These are phyloP conservation scores for Amaranthus palmeri DNA, from an alignment of 148 eudicot genomes.

Conservation along the genomic window DNA sequence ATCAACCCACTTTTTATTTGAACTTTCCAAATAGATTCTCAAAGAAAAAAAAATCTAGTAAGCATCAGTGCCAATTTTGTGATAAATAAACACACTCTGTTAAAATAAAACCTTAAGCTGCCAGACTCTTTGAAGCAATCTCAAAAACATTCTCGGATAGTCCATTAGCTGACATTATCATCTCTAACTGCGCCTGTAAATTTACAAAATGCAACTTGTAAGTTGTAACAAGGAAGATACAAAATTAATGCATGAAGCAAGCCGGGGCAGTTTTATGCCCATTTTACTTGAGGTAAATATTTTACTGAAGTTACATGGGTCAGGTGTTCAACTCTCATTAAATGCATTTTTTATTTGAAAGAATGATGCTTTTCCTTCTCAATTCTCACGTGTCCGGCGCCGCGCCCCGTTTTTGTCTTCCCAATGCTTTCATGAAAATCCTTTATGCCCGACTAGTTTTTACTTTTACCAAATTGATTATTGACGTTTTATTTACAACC, in stretches of 20 bases:
- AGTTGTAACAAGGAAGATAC: neutral
- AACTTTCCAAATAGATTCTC: neutral
- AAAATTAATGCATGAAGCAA: neutral
- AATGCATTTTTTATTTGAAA: too few relatives aligned
- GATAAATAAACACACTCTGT: neutral
- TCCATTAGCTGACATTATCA: slow-evolving; percentile 75
- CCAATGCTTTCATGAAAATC: too few relatives aligned
- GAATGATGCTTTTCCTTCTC: too few relatives aligned
- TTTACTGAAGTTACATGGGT: too few relatives aligned
- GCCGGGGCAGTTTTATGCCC: neutral
- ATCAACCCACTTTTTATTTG: neutral
- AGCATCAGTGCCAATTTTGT: slow-evolving; percentile 1
- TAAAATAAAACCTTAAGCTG: slow-evolving; percentile 36
- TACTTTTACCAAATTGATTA: too few relatives aligned
- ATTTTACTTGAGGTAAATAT: too few relatives aligned
- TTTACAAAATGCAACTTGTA: neutral
- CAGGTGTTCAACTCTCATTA: too few relatives aligned
- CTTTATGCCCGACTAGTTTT: too few relatives aligned
- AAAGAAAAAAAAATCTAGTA: neutral
- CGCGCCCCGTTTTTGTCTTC: too few relatives aligned
- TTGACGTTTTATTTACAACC: too few relatives aligned
- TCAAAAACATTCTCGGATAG: slow-evolving; percentile 91
- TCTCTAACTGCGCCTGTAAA: slow-evolving; percentile 82
- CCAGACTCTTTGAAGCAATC: slow-evolving; percentile 96
- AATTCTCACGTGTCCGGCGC: too few relatives aligned